phyloP scores from a whole-genome alignment of 768 basidiomycete genomes.

The Lactifluus pinguis region DNA sequence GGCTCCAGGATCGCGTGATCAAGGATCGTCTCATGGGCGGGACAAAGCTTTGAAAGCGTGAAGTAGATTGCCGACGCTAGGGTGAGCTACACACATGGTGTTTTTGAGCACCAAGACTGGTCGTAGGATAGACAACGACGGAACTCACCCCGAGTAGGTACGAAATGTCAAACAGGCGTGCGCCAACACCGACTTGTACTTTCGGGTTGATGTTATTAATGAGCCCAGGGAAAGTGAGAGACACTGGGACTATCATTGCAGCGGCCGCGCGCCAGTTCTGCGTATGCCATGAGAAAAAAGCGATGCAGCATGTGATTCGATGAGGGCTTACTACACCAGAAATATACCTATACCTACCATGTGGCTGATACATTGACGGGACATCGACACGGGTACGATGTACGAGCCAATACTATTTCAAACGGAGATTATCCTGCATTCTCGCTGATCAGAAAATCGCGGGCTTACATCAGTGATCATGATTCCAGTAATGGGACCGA shows the following conservation, averaged over 20 bases:
- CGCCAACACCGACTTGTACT: slow-evolving; percentile 50
- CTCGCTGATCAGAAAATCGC: no score
- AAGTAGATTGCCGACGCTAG: slow-evolving; percentile 14
- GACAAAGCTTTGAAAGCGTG: slow-evolving; percentile 13
- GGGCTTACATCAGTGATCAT: slow-evolving; percentile 47
- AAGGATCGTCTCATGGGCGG: slow-evolving; percentile 17
- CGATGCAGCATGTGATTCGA: neutral
- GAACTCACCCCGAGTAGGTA: slow-evolving; percentile 62
- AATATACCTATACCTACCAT: slow-evolving; percentile 72
- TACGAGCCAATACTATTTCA: slow-evolving; percentile 62
- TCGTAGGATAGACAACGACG: neutral
- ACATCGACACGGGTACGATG: slow-evolving; percentile 67
- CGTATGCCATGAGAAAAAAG: neutral
- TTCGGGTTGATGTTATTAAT: slow-evolving; percentile 61
- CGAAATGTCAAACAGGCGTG: slow-evolving; percentile 56
- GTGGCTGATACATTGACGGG: slow-evolving; percentile 73
- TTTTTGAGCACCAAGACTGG: neutral
- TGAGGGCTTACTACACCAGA: slow-evolving; percentile 47
- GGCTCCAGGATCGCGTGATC: slow-evolving; percentile 11
- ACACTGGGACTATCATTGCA: slow-evolving; percentile 57
- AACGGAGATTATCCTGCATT: neutral
- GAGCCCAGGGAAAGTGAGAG: slow-evolving; percentile 69
- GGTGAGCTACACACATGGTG: slow-evolving; percentile 13
- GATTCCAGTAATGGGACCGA: slow-evolving; percentile 79
- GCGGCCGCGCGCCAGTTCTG: slow-evolving; percentile 79